phyloP scores from a whole-genome alignment of 371 early-diverging fungal genomes.

The Mucor ambiguus region DNA sequence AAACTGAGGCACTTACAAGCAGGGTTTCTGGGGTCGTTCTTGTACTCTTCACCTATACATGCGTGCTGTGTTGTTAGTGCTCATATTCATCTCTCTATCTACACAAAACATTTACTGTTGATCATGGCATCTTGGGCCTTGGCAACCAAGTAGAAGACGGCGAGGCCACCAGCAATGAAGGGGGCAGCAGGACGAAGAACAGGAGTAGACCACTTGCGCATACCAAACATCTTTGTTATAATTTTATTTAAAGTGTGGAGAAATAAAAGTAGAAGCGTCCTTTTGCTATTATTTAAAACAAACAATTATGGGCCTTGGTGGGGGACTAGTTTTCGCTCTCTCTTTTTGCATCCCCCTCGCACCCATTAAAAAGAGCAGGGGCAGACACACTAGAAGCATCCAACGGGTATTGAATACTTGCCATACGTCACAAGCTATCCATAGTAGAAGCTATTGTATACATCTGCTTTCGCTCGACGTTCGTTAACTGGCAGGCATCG shows the following conservation, averaged over 20 bases:
- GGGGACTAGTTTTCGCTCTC: slow-evolving; percentile 2
- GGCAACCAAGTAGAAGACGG: slow-evolving; percentile 50
- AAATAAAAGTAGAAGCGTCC: slow-evolving; percentile 8
- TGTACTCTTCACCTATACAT: slow-evolving; percentile 50
- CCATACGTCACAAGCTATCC: slow-evolving; percentile 1
- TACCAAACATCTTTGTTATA: slow-evolving; percentile 48
- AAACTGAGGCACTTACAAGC: slow-evolving; percentile 42
- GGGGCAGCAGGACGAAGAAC: slow-evolving; percentile 52
- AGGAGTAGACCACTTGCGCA: slow-evolving; percentile 57
- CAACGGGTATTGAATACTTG: background rate
- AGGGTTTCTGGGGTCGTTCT: slow-evolving; percentile 62
- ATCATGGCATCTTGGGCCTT: slow-evolving; percentile 57
- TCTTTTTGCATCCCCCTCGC: background rate
- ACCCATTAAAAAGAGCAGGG: slow-evolving; percentile 6
- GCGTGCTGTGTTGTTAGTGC: background rate
- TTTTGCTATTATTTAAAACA: slow-evolving; percentile 2
- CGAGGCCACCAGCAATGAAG: slow-evolving; percentile 49
- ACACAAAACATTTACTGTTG: slow-evolving; percentile 34
- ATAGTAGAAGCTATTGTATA: no score
- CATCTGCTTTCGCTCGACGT: no score
- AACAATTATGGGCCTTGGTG: background rate
- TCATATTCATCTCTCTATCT: background rate
- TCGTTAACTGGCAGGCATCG: no score
- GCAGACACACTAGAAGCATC: background rate
- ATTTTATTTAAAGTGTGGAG: slow-evolving; percentile 12